Base-by-base conservation (phyloP, 2,329 filamentous ascomycete genomes). In the Xylaria sp. region DNA sequence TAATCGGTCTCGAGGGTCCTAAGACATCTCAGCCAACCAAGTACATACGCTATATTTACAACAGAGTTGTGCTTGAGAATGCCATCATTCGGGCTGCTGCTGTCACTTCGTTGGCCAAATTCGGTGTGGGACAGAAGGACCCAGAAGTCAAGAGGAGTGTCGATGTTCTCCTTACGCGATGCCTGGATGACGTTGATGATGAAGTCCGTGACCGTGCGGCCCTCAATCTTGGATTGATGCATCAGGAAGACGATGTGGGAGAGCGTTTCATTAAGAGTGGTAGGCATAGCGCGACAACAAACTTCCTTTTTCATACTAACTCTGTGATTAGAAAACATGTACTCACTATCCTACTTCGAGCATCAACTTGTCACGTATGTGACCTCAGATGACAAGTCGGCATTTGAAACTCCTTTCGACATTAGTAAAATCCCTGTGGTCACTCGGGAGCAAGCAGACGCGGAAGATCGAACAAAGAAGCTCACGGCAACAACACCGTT, bases 31-130 rank as follows among this genome's bases (percentile, higher is more conserved):
- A 98, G 76, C 96, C 96, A 0, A 98, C 96, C 66, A 98, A 99
- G 86, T 99, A 98, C 81, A 97, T 99, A 76, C 93, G 96, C 67
- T 99, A 98, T 82, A 99, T 99, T 79, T 99, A 99, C 86, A 99
- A 99, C 84, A 90, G 96, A 69, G 95, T 99, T 25, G 96, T 99
- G 18, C 84, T 99, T 62, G 96, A 99, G 82, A 99, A 99, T 79
- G 94, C 96, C 50, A 94, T 98, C 72, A 94, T 99, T 23, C 89
- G 96, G 75, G 96, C 96, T 58, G 94, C 96, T 10, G 96, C 96
- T 62, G 97, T 98, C 28, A 98, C 96, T 28, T 96, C 96, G 2
- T 84, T 99, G 71, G 94, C 95, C 76, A 99, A 98, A 82, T 99
- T 99, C 78, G 96, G 96, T 76, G 95, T 98, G 67, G 94, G 93